phyloP scores from a whole-genome alignment of 805 yeast genomes.

The Suhomyces prunicola region DNA sequence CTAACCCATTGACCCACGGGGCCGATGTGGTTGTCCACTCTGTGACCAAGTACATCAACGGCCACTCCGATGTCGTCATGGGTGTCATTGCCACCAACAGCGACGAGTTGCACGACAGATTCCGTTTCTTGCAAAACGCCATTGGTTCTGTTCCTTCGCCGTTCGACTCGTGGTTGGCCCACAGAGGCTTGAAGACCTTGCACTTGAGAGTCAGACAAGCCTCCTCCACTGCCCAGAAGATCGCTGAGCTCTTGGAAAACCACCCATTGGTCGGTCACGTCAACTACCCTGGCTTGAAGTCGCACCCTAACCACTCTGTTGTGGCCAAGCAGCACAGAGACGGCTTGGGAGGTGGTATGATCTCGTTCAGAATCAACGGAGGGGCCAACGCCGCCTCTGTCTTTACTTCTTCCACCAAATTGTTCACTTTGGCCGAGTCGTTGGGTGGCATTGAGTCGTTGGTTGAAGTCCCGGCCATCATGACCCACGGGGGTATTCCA shows the following conservation, averaged over 20 bases:
- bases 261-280: conserved; percentile 59
- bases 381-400: conserved; percentile 73
- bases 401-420: conserved; percentile 69
- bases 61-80: conserved; percentile 88
- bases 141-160: conserved; percentile 88
- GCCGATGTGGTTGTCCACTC: conserved; percentile 88
- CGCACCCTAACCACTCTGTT: conserved; percentile 60
- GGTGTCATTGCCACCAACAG: conserved; percentile 76
- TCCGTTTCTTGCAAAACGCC: conserved; percentile 81
- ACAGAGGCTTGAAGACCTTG: conserved; percentile 84
- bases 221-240: conserved; percentile 58
- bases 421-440: conserved; percentile 85
- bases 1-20: conserved; percentile 78
- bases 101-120: conserved; percentile 55
- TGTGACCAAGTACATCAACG: conserved; percentile 86
- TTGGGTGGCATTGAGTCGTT: conserved; percentile 87
- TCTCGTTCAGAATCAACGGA: conserved; percentile 81
- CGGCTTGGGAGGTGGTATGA: conserved; percentile 88
- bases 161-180: conserved; percentile 90
- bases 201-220: conserved; percentile 78
- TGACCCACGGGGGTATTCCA: conserved; percentile 93
- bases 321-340: conserved; percentile 77
- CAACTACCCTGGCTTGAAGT: conserved; percentile 78
- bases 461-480: conserved; percentile 83
- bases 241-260: conserved; percentile 59